A percentile compares a stretch with the other conserved stretches of the same genome.
phyloP scores from a whole-genome alignment of 495 filamentous ascomycete genomes.

The Lasiosphaeria miniovina region DNA sequence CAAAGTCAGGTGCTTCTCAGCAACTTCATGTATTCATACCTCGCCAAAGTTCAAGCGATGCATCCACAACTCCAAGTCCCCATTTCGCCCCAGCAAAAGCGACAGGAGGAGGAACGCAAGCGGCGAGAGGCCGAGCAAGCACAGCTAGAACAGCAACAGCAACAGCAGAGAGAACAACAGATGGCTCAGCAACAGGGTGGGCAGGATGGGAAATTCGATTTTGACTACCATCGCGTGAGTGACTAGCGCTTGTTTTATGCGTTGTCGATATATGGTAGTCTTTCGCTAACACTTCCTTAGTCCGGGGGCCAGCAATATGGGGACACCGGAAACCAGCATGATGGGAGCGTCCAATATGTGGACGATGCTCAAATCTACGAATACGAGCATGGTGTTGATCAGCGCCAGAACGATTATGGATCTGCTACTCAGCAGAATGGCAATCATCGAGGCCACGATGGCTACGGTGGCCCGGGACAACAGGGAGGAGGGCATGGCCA shows the following conservation, averaged over 20 bases:
- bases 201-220: slow-evolving; percentile 41
- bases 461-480: slow-evolving; percentile 5
- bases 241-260: neutral
- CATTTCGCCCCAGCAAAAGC: slow-evolving; percentile 60
- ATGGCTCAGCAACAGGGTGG: slow-evolving; percentile 41
- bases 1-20: slow-evolving; percentile 96
- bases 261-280: neutral
- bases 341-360: slow-evolving; percentile 38
- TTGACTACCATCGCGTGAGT: slow-evolving; percentile 54
- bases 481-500: slow-evolving; percentile 5
- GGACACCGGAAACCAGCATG: slow-evolving; percentile 37
- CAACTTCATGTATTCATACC: slow-evolving; percentile 99
- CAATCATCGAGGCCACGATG: slow-evolving; percentile 16
- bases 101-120: slow-evolving; percentile 61
- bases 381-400: slow-evolving; percentile 40
- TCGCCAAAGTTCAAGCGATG: slow-evolving; percentile 98
- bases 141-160: slow-evolving; percentile 42
- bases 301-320: slow-evolving; percentile 41
- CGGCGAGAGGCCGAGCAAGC: slow-evolving; percentile 60
- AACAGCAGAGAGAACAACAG: slow-evolving; percentile 48
- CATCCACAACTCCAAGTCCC: slow-evolving; percentile 87
- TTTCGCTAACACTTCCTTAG: slow-evolving; percentile 22
- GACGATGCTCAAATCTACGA: slow-evolving; percentile 49
- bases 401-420: slow-evolving; percentile 21
- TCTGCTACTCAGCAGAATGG: slow-evolving; percentile 13